These are phyloP conservation scores for Leccinellum luteum DNA, from an alignment of 768 basidiomycete genomes.

Conservation along the genomic window DNA sequence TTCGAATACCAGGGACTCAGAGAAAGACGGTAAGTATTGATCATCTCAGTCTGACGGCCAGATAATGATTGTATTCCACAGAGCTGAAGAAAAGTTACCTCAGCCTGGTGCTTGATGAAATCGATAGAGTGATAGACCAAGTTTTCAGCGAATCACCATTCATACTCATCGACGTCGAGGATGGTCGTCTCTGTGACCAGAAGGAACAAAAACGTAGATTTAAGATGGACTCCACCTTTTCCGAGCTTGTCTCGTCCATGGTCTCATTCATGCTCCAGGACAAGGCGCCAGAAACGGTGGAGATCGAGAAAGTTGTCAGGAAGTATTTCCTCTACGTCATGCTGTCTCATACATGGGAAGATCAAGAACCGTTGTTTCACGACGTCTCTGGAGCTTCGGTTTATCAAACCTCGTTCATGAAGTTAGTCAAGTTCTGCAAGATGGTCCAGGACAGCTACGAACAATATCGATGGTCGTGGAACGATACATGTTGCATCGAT, in stretches of 20 bases:
- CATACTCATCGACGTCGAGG: slow-evolving; percentile 9
- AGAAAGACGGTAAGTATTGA: background rate
- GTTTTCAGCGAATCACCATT: slow-evolving; percentile 2
- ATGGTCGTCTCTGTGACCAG: background rate
- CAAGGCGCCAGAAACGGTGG: background rate
- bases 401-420: background rate
- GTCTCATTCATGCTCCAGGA: background rate
- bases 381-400: background rate
- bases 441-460: slow-evolving; percentile 4
- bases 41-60: background rate
- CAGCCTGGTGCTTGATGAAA: background rate
- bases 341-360: background rate
- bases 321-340: background rate
- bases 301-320: background rate
- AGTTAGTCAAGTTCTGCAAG: slow-evolving; percentile 9
- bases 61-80: background rate
- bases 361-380: background rate
- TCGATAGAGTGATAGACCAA: background rate
- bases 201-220: background rate
- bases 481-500: slow-evolving; percentile 12
- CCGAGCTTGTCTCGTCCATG: background rate
- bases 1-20: background rate
- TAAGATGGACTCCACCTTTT: background rate
- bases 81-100: background rate
- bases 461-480: slow-evolving; percentile 7